Conservation (phyloP, 1,284 basidiomycete genomes). For the Rhizoctonia solani region DNA sequence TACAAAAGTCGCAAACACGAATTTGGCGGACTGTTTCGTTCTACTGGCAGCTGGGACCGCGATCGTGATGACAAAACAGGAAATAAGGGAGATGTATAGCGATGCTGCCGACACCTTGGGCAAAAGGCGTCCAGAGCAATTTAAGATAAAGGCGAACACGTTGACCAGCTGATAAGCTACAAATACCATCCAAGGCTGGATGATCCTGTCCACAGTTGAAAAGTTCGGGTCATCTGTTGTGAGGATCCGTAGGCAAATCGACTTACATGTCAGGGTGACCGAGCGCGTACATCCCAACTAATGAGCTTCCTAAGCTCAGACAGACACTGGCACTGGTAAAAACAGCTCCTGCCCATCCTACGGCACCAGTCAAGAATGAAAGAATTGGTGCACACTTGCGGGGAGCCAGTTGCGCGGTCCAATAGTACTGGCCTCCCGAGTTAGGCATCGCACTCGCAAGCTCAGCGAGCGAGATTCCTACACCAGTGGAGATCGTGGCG, state of each 20-base stretch:
- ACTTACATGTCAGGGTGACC: conserved; percentile 31
- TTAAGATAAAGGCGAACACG: not conserved
- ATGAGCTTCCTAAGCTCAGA: conserved; percentile 22
- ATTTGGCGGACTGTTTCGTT: conserved; percentile 16
- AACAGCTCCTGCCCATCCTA: conserved; percentile 10
- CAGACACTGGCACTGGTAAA: conserved; percentile 26
- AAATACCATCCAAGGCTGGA: conserved; percentile 27
- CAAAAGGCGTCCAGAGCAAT: conserved; percentile 11
- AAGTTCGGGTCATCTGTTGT: not conserved
- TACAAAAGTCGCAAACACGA: conserved; percentile 26
- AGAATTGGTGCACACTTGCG: conserved; percentile 12
- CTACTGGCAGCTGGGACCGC: conserved; percentile 21
- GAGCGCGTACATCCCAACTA: conserved; percentile 20
- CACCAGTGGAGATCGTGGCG: conserved; percentile 10
- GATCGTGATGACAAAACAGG: conserved; percentile 6
- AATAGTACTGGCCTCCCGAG: conserved; percentile 35
- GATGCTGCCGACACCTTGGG: conserved; percentile 4
- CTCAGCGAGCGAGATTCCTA: conserved; percentile 28
- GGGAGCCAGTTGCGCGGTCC: conserved; percentile 24
- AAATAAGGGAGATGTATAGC: not conserved
- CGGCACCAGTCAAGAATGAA: conserved; percentile 26
- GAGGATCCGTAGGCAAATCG: not conserved
- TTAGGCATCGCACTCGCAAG: conserved; percentile 35
- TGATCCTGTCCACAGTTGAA: conserved; percentile 4
- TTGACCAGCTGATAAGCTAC: conserved; percentile 25